Conservation (phyloP, 495 filamentous ascomycete genomes). For the Aspergillus sparsus region DNA sequence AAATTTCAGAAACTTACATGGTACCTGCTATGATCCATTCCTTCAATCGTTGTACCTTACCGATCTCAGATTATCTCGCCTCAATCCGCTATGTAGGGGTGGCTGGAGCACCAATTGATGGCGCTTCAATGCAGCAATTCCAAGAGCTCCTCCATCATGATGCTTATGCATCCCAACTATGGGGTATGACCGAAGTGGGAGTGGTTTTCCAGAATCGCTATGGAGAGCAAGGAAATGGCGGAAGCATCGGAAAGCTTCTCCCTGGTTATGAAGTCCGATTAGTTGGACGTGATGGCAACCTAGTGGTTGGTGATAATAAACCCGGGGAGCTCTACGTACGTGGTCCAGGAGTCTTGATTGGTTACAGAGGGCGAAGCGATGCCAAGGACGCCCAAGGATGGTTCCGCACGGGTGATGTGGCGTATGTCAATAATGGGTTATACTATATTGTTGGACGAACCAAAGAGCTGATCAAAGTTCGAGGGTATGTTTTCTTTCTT, state of each 20-base stretch:
- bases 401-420: slow-evolving; percentile 79
- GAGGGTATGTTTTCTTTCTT: slow-evolving; percentile 37
- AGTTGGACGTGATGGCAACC: slow-evolving; percentile 52
- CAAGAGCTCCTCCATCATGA: slow-evolving; percentile 21
- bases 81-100: slow-evolving; percentile 46
- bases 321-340: slow-evolving; percentile 57
- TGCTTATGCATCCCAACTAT: slow-evolving; percentile 26
- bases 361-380: slow-evolving; percentile 44
- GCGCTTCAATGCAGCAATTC: slow-evolving; percentile 29
- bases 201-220: slow-evolving; percentile 56
- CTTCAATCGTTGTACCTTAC: slow-evolving; percentile 47
- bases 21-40: slow-evolving; percentile 62
- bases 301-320: slow-evolving; percentile 48
- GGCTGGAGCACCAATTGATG: slow-evolving; percentile 31
- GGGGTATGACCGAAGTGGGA: slow-evolving; percentile 51
- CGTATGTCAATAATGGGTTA: slow-evolving; percentile 57
- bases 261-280: slow-evolving; percentile 64
- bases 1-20: slow-evolving; percentile 61
- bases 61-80: slow-evolving; percentile 46
- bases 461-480: slow-evolving; percentile 74
- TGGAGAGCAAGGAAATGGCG: slow-evolving; percentile 36
- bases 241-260: slow-evolving; percentile 68
- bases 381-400: slow-evolving; percentile 60
- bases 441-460: slow-evolving; percentile 77
- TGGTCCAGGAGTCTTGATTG: slow-evolving; percentile 37